phyloP scores from a whole-genome alignment of 1,139 yeast genomes.

The Yamadazyma diddensiae region DNA sequence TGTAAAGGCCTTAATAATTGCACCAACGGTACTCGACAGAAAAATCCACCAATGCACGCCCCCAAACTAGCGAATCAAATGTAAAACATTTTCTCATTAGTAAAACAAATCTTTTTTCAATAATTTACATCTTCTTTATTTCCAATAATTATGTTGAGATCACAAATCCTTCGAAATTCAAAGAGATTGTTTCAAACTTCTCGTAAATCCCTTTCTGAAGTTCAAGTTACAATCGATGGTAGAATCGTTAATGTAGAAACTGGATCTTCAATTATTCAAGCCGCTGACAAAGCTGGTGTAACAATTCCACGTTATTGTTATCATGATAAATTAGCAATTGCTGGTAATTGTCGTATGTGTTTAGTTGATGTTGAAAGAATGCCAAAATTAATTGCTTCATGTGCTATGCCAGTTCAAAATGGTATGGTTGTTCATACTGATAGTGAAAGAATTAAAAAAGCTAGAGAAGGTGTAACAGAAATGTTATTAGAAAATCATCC shows the following conservation, averaged over 20 bases:
- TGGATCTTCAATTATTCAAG: constrained; percentile 86
- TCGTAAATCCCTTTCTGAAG: constrained; percentile 48
- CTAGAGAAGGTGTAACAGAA: constrained; percentile 90
- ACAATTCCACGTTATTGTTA: constrained; percentile 86
- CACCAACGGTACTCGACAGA: no score
- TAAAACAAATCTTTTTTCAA: constrained; percentile 7
- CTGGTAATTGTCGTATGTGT: constrained; percentile 97
- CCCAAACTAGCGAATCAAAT: constrained; percentile 31
- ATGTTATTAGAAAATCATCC: constrained; percentile 89
- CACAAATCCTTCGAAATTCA: constrained; percentile 4
- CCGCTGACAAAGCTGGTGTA: constrained; percentile 90
- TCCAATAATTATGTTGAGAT: constrained; percentile 7
- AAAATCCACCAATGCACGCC: constrained; percentile 1
- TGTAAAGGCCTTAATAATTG: no score
- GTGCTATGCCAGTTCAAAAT: constrained; percentile 87
- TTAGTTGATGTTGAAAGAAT: constrained; percentile 87
- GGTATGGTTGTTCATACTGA: constrained; percentile 88
- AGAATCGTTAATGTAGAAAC: constrained; percentile 76
- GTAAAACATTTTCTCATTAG: constrained; percentile 25
- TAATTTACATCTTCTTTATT: background rate
- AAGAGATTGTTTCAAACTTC: constrained; percentile 30
- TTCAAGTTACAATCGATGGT: constrained; percentile 77
- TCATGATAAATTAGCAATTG: constrained; percentile 87
- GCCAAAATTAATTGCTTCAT: constrained; percentile 86
- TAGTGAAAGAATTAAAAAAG: constrained; percentile 76